phyloP scores from a whole-genome alignment of 805 yeast genomes.

The Gaillardinia entomophila region DNA sequence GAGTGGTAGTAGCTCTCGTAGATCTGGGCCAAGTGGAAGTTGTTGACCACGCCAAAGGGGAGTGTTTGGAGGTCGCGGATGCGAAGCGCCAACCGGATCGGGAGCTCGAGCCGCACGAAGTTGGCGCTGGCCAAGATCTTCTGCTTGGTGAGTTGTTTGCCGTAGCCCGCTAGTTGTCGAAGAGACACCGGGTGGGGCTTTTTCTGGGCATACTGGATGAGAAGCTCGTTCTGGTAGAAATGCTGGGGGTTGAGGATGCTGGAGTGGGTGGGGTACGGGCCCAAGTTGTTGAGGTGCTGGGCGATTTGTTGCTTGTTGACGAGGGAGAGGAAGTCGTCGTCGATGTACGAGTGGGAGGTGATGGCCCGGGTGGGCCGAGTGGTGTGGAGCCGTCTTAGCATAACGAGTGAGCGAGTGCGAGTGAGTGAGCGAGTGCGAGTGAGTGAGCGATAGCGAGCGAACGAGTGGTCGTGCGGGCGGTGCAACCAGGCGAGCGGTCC shows the following conservation, averaged over 20 bases:
- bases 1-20: conserved; percentile 86
- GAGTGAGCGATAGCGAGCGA: no score
- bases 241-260: conserved; percentile 55
- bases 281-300: conserved; percentile 26
- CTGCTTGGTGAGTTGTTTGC: conserved; percentile 67
- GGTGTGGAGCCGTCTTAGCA: background rate
- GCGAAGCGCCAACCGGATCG: conserved; percentile 77
- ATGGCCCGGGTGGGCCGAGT: conserved; percentile 5
- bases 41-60: conserved; percentile 80
- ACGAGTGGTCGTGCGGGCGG: no score
- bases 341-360: conserved; percentile 24
- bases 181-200: conserved; percentile 85
- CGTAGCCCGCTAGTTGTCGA: conserved; percentile 87
- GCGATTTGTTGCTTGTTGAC: conserved; percentile 24
- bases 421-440: no score
- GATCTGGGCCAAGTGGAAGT: conserved; percentile 79
- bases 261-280: conserved; percentile 38
- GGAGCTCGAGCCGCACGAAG: conserved; percentile 80
- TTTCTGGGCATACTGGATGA: conserved; percentile 56
- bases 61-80: conserved; percentile 72
- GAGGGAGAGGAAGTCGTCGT: conserved; percentile 28
- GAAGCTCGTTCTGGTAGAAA: conserved; percentile 75
- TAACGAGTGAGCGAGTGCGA: no score
- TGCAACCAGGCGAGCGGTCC: no score
- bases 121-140: conserved; percentile 81